Evolutionary conservation across 2,329 filamentous ascomycete species (phyloP), one percentile per base, ranked within the genome.

Genomic region (Xylaria sp.): DNA sequence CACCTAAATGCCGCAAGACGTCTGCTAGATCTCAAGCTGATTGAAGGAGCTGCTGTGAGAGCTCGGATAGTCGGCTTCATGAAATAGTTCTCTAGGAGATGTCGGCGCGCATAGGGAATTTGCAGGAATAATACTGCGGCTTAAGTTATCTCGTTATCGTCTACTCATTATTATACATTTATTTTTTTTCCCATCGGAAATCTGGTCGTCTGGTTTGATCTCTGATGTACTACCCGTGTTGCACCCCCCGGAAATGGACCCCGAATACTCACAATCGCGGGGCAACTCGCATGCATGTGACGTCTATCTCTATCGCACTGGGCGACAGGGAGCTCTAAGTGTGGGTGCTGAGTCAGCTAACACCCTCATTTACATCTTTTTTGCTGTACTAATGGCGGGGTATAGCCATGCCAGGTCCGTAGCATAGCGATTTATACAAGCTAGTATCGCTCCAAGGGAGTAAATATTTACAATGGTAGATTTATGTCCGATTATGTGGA

Each of bases 1-100:
- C 27, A 42, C 50, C 64, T 65, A 69, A 68, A 68, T 71, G 50
- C 58, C 65, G 66, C 67, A 66, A 16, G 60, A 35, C 5, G 35
- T 48, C 21, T 62, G 60, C 57, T 54, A 12, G 51, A 10, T 37
- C 55, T 63, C 27, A 35, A 35, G 53, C 35, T n/a, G 16, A 58
- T 40, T 23, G 58, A 50, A 18, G 54, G 44, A 47, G 40, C 63
- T 59, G 44, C 37, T 50, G 51, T 53, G 47, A 66, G 60, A 40
- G 60, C 47, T 23, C 57, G 57, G 16, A 16, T 40, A 42, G 6
- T 37, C 27, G 42, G 65, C 62, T 51, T 67, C 70, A 72, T 71
- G 65, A 63, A 65, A 48, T 37, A 9, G 37, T 47, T 32, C 9
- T 54, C 8, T 47, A 25, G 16, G 32, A 32, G 18, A 29, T 42